These are phyloP conservation scores for Bruguiera parviflora DNA, from an alignment of 345 rosid species.

Conservation along the genomic window DNA sequence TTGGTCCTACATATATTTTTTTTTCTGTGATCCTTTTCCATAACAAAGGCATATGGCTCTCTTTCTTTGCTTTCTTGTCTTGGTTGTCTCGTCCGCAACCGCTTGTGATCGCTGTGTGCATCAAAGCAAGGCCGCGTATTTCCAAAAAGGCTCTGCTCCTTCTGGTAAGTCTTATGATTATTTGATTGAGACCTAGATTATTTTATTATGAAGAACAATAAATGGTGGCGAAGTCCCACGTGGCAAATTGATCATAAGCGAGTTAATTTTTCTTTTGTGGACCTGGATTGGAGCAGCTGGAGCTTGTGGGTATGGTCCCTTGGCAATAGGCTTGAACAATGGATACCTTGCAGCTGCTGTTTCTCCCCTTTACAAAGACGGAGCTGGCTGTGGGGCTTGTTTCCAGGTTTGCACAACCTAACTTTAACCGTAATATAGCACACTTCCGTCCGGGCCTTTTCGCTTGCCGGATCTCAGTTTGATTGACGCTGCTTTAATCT, in stretches of 20 bases:
- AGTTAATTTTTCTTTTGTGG: constrained; percentile 23
- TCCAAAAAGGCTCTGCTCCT: constrained; percentile 62
- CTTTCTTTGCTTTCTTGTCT: constrained; percentile 31
- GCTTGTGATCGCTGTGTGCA: constrained; percentile 93
- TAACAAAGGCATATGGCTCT: constrained; percentile 29
- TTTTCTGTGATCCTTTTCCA: not conserved
- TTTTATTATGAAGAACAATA: not conserved
- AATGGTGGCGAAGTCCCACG: constrained; percentile 21
- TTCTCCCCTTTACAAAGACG: constrained; percentile 74
- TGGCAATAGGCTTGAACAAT: constrained; percentile 55
- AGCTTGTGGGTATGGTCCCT: constrained; percentile 83
- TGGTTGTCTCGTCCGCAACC: constrained; percentile 40
- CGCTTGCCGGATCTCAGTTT: not conserved
- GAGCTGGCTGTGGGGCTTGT: constrained; percentile 90
- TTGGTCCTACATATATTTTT: not conserved
- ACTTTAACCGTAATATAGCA: too few relatives aligned
- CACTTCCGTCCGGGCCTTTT: too few relatives aligned
- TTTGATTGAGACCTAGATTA: constrained; percentile 10
- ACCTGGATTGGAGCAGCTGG: constrained; percentile 57
- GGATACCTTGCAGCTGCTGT: constrained; percentile 73
- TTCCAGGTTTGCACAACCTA: constrained; percentile 45
- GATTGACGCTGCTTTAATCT: not conserved
- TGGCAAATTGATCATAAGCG: constrained; percentile 18
- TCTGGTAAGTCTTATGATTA: constrained; percentile 40
- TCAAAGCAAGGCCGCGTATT: constrained; percentile 60